phyloP scores from a whole-genome alignment of 805 yeast genomes.

The Isabelozyma gotoi region DNA sequence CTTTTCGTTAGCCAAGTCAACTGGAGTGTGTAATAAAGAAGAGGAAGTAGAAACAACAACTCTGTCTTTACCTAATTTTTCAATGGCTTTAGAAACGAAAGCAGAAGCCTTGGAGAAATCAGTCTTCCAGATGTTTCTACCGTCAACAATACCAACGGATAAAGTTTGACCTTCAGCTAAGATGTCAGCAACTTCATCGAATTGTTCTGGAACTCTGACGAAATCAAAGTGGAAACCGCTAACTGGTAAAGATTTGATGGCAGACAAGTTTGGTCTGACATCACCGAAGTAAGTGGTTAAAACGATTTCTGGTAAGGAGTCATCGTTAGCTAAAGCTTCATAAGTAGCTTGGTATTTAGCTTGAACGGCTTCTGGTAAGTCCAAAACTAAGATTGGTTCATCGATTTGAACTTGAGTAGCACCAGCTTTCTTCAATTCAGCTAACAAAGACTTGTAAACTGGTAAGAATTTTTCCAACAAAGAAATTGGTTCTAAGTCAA shows the following conservation, averaged over 20 bases:
- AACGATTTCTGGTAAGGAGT: conserved; percentile 72
- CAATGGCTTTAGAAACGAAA: conserved; percentile 78
- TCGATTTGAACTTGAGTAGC: conserved; percentile 94
- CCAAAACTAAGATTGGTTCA: conserved; percentile 95
- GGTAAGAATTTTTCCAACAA: conserved; percentile 89
- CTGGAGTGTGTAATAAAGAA: conserved; percentile 97
- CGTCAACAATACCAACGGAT: conserved; percentile 97
- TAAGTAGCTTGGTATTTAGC: conserved; percentile 88
- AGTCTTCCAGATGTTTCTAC: conserved; percentile 99
- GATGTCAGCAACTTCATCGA: conserved; percentile 73
- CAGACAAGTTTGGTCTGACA: conserved; percentile 91
- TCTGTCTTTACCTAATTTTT: conserved; percentile 80
- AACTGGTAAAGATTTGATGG: conserved; percentile 88
- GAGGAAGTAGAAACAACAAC: conserved; percentile 94
- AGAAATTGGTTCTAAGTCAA: conserved; percentile 90
- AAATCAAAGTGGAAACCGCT: conserved; percentile 96
- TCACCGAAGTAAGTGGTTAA: conserved; percentile 97
- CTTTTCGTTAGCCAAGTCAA: conserved; percentile 88
- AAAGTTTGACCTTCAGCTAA: conserved; percentile 70
- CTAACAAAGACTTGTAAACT: conserved; percentile 84
- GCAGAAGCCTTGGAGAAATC: conserved; percentile 85
- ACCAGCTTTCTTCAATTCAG: conserved; percentile 90
- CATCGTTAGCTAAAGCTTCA: conserved; percentile 65
- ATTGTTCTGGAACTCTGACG: conserved; percentile 94
- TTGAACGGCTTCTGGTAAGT: conserved; percentile 80